Conservation (phyloP, 306 rosid species). For the Fragaria iinumae region DNA sequence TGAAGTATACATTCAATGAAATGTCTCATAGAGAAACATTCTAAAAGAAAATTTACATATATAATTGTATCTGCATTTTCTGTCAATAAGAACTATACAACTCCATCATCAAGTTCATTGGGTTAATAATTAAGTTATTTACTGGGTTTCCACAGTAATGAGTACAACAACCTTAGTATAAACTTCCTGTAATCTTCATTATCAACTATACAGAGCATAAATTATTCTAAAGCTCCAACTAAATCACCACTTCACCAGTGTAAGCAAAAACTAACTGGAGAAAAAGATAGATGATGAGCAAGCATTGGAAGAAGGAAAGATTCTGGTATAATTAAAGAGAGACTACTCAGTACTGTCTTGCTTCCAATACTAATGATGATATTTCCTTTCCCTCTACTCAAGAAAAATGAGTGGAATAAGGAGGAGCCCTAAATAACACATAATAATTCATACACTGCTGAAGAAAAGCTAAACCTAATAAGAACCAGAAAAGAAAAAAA, state of each 20-base stretch:
- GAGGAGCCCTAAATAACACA: neutral
- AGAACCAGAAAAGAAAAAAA: slow-evolving; percentile 24
- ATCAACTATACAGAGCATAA: neutral
- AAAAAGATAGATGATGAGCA: slow-evolving; percentile 33
- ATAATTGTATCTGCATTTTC: neutral
- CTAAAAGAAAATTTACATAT: neutral
- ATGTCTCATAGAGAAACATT: neutral
- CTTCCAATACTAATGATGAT: slow-evolving; percentile 65
- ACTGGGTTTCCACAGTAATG: neutral
- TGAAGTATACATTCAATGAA: neutral
- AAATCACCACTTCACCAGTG: neutral
- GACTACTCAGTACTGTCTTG: slow-evolving; percentile 28
- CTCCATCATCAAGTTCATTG: neutral
- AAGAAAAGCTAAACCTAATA: slow-evolving; percentile 10
- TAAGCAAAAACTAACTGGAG: slow-evolving; percentile 10
- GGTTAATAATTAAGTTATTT: neutral
- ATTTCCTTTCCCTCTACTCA: slow-evolving; percentile 34
- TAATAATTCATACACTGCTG: slow-evolving; percentile 2
- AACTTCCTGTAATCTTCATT: neutral
- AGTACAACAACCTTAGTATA: neutral
- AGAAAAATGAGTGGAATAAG: slow-evolving; percentile 40
- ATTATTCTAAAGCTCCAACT: slow-evolving; percentile 6
- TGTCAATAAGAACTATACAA: neutral
- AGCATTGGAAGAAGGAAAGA: slow-evolving; percentile 65
- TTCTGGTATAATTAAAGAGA: slow-evolving; percentile 66